Evolutionary conservation across 2,329 filamentous ascomycete species (phyloP), one percentile per base, ranked within the genome.

Genomic region (Lachnellula subtilissima): DNA sequence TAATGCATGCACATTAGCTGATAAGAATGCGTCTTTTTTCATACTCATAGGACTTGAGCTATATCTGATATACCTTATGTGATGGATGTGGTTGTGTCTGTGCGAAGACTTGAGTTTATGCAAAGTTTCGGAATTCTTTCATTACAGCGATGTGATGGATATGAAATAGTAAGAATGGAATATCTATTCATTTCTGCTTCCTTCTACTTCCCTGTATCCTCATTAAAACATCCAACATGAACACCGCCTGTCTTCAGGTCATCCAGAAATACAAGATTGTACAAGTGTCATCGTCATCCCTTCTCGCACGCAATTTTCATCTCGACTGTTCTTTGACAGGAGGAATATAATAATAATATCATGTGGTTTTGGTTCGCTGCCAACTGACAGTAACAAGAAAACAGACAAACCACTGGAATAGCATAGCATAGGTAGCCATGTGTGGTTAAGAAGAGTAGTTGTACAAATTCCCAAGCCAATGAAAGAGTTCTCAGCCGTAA

Each of bases 401-500:
- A 11, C 37, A 39, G 48, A 40, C 48, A 45, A 32, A 39, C 32
- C 22, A 15, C 14, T 37, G 42, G 39, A 17, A 40, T 32, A 12
- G 28, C 28, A 32, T 32, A 4, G 28, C 28, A 28, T 28, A 28
- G 25, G 28, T 22, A 19, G 22, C 45, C 40, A 15, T n/a, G 60
- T 59, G 55, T 63, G 58, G 60, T 61, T 49, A 52, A 58, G 57
- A 64, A 63, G 61, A 64, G 63, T 65, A 65, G 57, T 65, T 58
- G 60, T 65, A 65, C 64, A 64, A 55, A 39, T 40, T 15, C 23
- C 37, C 25, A 45, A 4, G 35, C 14, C 19, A 40, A 43, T 17
- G 19, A 40, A 19, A 39, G 15, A 9, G 14, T 36, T 36, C 28
- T 52, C 17, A 45, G 28, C 39, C 19, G 23, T 52, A 40, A 43